A percentile compares a stretch with the other conserved stretches of the same genome.
These are phyloP conservation scores for Kodamaea sagamina DNA, from an alignment of 805 yeast species.

Conservation along the genomic window DNA sequence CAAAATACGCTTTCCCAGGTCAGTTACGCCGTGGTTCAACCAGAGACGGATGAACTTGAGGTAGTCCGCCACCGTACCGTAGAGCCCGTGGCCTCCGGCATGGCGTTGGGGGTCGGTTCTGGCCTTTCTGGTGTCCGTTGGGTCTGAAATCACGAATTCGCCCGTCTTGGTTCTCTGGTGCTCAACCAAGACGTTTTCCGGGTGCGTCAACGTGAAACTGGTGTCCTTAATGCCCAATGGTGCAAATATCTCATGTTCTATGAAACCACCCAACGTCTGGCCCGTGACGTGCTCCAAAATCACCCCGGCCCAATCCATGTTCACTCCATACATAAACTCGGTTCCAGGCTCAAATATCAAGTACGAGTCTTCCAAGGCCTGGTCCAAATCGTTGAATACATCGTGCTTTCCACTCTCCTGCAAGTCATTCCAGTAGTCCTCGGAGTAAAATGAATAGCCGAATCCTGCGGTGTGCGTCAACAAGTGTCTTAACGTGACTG, in stretches of 20 bases:
- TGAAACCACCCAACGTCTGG: constrained; percentile 32
- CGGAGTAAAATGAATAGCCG: constrained; percentile 21
- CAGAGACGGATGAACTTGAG: constrained; percentile 39
- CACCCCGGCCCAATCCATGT: constrained; percentile 41
- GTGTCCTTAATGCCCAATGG: constrained; percentile 23
- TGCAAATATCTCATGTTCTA: constrained; percentile 32
- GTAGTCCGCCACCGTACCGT: constrained; percentile 39
- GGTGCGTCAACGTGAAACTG: background rate
- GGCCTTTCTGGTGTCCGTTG: background rate
- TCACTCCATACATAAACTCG: constrained; percentile 38
- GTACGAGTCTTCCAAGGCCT: constrained; percentile 5
- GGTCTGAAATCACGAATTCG: background rate
- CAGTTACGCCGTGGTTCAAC: constrained; percentile 42
- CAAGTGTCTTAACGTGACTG: constrained; percentile 34
- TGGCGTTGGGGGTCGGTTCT: background rate
- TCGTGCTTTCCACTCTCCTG: constrained; percentile 3
- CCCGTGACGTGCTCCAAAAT: constrained; percentile 37
- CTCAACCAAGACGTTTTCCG: background rate
- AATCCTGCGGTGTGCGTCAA: constrained; percentile 32
- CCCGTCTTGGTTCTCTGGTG: background rate
- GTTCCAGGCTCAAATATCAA: constrained; percentile 38
- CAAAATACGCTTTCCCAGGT: constrained; percentile 22
- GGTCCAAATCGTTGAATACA: background rate
- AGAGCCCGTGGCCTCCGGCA: constrained; percentile 47
- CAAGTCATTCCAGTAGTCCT: background rate